Base-by-base conservation (phyloP, 2,329 filamentous ascomycete genomes). In the Fusarium duplospermum region DNA sequence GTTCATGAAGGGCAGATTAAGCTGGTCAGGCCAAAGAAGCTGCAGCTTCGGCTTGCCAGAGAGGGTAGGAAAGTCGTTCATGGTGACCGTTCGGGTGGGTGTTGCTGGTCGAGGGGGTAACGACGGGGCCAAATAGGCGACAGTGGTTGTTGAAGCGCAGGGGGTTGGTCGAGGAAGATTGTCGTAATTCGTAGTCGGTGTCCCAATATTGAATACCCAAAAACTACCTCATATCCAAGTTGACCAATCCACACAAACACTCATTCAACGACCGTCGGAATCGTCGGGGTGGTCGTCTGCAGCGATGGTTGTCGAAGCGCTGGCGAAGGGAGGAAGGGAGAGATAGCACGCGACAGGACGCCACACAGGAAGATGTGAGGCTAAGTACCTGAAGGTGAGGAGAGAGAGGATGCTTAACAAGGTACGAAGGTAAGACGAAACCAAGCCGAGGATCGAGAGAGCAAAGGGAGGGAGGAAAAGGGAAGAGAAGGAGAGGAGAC, bases 1-100 rank as follows among this genome's bases (percentile, higher is more conserved):
- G 74, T 84, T 86, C 64, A 86, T 78, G 58, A 85, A 83, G 16
- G 83, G 83, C 60, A 85, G 76, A 74, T 84, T 84, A 57, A 86
- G 74, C 54, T 83, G 83, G 56, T 84, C 83, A 35, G 83, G 82
- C 78, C 82, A 82, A 14, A 84, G 78, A 38, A 82, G 81, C 58
- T 84, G 83, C 22, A 83, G 80, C 77, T 83, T 82, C 60, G 83
- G 82, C 79, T 86, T 86, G 71, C 82, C 81, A 70, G 83, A 80
- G 13, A 82, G 76, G 42, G 80, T 81, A 65, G 81, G 67, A 54
- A 84, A 76, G 75, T 84, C 83, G 75, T 83, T 82, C 84, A 85
- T 85, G 66, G 63, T 81, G 71, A 70, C 50, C 24, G 66, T 72
- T 33, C 42, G 57, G 22, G 40, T 68, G 16, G 18, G 66, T 42